Evolutionary conservation across 192 early-diverging fungal genomes (phyloP).

Genomic region (Paraglomus occultum): DNA sequence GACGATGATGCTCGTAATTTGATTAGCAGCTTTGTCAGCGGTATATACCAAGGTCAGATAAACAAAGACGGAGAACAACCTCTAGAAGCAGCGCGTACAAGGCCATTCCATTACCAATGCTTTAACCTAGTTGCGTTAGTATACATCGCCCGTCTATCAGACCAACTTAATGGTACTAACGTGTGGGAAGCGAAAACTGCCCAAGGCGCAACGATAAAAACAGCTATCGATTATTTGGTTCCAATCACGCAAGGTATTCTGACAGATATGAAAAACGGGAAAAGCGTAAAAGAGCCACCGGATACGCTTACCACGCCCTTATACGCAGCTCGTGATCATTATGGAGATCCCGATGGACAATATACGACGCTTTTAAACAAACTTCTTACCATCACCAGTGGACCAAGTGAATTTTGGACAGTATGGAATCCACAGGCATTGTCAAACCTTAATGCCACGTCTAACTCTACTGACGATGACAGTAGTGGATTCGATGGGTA

Average conservation of each 20-base stretch:
- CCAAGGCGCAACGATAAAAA: conserved; percentile 10
- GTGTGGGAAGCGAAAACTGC: not conserved
- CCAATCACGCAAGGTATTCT: too few relatives aligned
- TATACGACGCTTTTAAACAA: not conserved
- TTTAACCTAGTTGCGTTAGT: conserved; percentile 37
- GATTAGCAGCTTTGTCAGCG: conserved; percentile 25
- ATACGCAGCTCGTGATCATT: not conserved
- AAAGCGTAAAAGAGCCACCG: not conserved
- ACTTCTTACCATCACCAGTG: not conserved
- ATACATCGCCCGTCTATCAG: conserved; percentile 5
- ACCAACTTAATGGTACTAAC: not conserved
- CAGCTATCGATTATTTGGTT: conserved; percentile 1
- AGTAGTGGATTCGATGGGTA: not conserved
- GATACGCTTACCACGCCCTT: not conserved
- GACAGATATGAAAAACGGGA: not conserved
- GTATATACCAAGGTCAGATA: conserved; percentile 25
- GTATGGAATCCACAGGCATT: conserved; percentile 4
- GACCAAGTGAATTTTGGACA: not conserved
- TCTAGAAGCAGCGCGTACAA: conserved; percentile 31
- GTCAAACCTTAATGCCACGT: not conserved
- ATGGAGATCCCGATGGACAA: not conserved
- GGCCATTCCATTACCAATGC: conserved; percentile 38
- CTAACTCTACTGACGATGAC: not conserved
- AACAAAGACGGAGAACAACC: conserved; percentile 35
- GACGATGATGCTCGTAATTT: conserved; percentile 13